A percentile compares a stretch with the other conserved stretches of the same genome.
Evolutionary conservation across 441 rosid species (phyloP).

Genomic region (Pelargonium cotyledonis): DNA sequence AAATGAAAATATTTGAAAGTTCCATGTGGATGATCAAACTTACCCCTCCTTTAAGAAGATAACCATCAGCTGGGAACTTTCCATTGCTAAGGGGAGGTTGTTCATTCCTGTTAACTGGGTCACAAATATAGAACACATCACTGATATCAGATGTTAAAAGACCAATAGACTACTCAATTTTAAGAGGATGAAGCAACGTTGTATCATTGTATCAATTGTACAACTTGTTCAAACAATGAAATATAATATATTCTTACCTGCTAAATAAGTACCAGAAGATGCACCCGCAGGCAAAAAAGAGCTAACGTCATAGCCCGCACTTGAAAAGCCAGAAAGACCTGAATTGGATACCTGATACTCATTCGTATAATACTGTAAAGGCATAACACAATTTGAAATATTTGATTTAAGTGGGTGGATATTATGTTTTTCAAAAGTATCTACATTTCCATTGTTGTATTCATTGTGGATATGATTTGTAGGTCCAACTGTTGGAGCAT

Average conservation of each 20-base stretch:
- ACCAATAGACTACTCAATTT: constrained; percentile 11
- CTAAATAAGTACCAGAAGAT: constrained; percentile 23
- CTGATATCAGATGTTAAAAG: constrained; percentile 13
- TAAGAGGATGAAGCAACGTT: constrained; percentile 2
- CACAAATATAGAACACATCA: constrained; percentile 4
- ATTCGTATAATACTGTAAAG: constrained; percentile 76
- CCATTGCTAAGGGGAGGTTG: constrained; percentile 23
- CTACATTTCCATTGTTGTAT: constrained; percentile 36
- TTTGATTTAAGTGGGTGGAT: constrained; percentile 31
- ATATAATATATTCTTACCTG: constrained; percentile 28
- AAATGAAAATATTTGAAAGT: neutral
- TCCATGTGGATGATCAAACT: constrained; percentile 22
- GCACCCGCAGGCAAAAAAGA: constrained; percentile 25
- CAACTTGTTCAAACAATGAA: constrained; percentile 17
- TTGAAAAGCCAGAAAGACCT: constrained; percentile 33
- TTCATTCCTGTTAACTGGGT: constrained; percentile 31
- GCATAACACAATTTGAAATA: constrained; percentile 61
- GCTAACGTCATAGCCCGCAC: constrained; percentile 26
- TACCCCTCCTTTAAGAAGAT: constrained; percentile 32
- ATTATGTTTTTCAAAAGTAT: constrained; percentile 40
- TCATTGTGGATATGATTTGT: constrained; percentile 75
- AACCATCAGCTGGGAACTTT: constrained; percentile 20
- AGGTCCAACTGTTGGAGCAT: constrained; percentile 33
- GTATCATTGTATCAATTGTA: neutral
- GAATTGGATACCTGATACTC: constrained; percentile 73